phyloP scores from a whole-genome alignment of 257 asterid species.

The Phtheirospermum japonicum region DNA sequence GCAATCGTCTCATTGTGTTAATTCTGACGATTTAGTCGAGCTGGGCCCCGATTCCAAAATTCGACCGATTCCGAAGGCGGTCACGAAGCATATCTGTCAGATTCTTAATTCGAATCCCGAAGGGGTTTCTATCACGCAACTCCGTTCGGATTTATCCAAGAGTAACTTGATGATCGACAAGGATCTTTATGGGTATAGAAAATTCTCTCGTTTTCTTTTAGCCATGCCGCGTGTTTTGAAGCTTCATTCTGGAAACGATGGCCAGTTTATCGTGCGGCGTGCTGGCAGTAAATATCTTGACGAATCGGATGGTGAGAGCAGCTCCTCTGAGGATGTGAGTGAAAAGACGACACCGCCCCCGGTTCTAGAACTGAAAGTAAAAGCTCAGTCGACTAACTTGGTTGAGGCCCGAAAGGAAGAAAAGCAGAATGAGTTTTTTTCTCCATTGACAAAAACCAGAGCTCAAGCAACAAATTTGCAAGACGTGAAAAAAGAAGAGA shows the following conservation, averaged over 20 bases:
- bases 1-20: constrained; percentile 44
- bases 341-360: constrained; percentile 31
- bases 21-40: constrained; percentile 37
- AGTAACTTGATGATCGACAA: constrained; percentile 48
- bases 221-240: constrained; percentile 68
- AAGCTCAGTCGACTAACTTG: constrained; percentile 26
- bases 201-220: constrained; percentile 67
- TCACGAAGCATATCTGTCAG: constrained; percentile 45
- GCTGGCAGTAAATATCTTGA: background rate
- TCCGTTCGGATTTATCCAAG: constrained; percentile 61
- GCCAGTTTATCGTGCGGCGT: constrained; percentile 37
- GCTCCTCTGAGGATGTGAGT: constrained; percentile 29
- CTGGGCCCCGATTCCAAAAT: constrained; percentile 39
- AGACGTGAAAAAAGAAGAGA: constrained; percentile 29
- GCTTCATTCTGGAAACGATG: constrained; percentile 45
- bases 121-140: constrained; percentile 57
- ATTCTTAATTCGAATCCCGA: constrained; percentile 54
- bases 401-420: constrained; percentile 31
- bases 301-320: constrained; percentile 29
- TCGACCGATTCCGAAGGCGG: constrained; percentile 61
- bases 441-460: constrained; percentile 23
- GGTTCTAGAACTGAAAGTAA: constrained; percentile 29
- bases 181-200: constrained; percentile 67
- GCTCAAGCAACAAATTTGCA: constrained; percentile 25
- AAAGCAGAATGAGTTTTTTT: constrained; percentile 34